Evolutionary conservation across 352 stramenopile species (phyloP).

Genomic region (Globisporangium middletonii): DNA sequence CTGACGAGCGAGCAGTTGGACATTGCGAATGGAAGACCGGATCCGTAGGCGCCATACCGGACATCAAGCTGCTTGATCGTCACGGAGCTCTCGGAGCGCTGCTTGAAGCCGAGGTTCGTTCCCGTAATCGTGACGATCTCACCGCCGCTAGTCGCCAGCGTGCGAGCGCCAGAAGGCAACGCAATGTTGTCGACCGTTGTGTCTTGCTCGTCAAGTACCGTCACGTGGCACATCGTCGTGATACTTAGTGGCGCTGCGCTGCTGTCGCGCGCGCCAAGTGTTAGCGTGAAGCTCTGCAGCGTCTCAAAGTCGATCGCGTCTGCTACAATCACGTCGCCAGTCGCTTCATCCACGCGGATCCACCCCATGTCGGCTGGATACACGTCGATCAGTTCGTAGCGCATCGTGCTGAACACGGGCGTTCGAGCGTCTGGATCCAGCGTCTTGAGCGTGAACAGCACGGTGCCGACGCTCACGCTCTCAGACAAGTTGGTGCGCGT

Average conservation of each 20-base stretch:
- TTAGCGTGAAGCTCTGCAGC: slow-evolving; percentile 36
- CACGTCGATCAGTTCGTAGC: slow-evolving; percentile 25
- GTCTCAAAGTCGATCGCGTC: slow-evolving; percentile 39
- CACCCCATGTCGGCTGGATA: slow-evolving; percentile 22
- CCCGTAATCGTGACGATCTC: slow-evolving; percentile 31
- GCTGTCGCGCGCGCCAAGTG: slow-evolving; percentile 25
- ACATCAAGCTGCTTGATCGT: slow-evolving; percentile 32
- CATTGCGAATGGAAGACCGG: slow-evolving; percentile 23
- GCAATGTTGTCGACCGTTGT: slow-evolving; percentile 5
- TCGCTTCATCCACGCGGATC: slow-evolving; percentile 26
- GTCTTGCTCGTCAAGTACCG: slow-evolving; percentile 4
- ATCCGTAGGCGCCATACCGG: slow-evolving; percentile 37
- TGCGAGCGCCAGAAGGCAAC: background rate
- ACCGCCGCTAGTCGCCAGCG: slow-evolving; percentile 30
- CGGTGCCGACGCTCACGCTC: slow-evolving; percentile 18
- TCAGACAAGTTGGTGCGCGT: slow-evolving; percentile 22
- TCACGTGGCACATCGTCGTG: slow-evolving; percentile 1
- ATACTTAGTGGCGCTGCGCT: slow-evolving; percentile 13
- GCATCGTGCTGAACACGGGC: slow-evolving; percentile 23
- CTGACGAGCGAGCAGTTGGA: slow-evolving; percentile 34
- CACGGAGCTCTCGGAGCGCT: slow-evolving; percentile 29
- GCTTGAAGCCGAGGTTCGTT: slow-evolving; percentile 54
- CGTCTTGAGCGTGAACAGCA: slow-evolving; percentile 23
- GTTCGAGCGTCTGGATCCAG: slow-evolving; percentile 35
- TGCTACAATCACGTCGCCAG: slow-evolving; percentile 26